A percentile compares a stretch with the other conserved stretches of the same genome.
Evolutionary conservation across 306 rosid genomes (phyloP).

Genomic region (Gillenia trifoliata): DNA sequence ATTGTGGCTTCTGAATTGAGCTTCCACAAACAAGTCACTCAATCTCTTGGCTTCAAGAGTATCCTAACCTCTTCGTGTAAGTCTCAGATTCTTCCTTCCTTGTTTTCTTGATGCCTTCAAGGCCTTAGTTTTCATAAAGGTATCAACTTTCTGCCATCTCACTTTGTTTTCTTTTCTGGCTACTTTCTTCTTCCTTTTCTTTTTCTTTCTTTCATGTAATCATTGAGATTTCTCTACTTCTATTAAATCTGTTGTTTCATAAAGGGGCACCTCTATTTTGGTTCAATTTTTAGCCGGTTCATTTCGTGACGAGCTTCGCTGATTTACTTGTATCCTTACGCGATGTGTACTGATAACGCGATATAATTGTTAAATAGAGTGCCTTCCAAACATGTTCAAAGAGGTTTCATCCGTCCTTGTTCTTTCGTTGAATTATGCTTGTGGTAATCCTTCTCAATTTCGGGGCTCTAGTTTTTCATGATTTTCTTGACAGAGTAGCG

Average conservation of each 20-base stretch:
- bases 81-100: constrained; percentile 30
- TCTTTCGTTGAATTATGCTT: too few relatives aligned
- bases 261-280: constrained; percentile 7
- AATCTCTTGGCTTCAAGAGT: constrained; percentile 66
- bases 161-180: constrained; percentile 17
- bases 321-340: not conserved
- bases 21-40: constrained; percentile 39
- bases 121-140: constrained; percentile 29
- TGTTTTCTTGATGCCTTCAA: constrained; percentile 6
- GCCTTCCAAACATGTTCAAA: too few relatives aligned
- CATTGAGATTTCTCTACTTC: constrained; percentile 10
- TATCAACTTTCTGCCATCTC: constrained; percentile 30
- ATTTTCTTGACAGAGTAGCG: too few relatives aligned
- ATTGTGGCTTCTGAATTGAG: constrained; percentile 13
- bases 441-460: too few relatives aligned
- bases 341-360: not conserved
- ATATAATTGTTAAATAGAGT: too few relatives aligned
- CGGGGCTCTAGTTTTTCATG: too few relatives aligned
- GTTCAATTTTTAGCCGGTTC: constrained; percentile 10
- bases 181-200: constrained; percentile 26
- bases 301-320: not conserved
- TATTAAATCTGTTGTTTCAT: not conserved
- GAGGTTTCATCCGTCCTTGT: too few relatives aligned
- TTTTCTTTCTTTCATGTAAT: constrained; percentile 15
- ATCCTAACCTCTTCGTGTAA: constrained; percentile 60